Base-by-base conservation (phyloP, 306 rosid genomes). In the Castanospermum australe region DNA sequence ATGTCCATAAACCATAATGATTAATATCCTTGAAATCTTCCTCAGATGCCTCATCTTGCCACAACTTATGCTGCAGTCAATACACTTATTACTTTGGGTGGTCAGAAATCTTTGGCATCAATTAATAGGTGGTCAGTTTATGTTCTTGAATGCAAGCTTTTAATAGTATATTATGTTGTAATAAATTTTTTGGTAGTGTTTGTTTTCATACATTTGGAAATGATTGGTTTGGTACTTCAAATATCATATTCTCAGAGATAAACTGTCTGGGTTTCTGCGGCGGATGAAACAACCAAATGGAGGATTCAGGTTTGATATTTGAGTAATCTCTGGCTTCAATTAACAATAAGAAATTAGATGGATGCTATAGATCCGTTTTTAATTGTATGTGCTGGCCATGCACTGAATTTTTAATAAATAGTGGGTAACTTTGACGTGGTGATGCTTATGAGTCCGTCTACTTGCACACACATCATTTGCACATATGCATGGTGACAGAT, bases 51-150 rank as follows among this genome's bases (percentile, higher is more conserved):
- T 74, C 99, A 94, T 88, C 94, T 94, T 51, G 99, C 97, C 62
- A 94, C 99, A 44, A 94, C 97, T 66, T 92, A 94, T 82, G 97
- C 99, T 85, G 95, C 97, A 8, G 90, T 94, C 77, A 94, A 92
- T 86, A 71, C 97, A 21, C 97, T 94, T 62, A 86, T 94, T 72
- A 88, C 97, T 14, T 38, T 94, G 79, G 97, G 97, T 21, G 86
- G 92, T 87, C 82, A 88, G 56, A 79, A 86, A 86, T 87, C 97
- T 74, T 75, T 92, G 86, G 81, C 92, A 41, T 91, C 99, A 42
- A 91, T 92, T 83, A 90, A 94, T 86, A 94, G 99, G 99, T 94
- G 87, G 87, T 84, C 86, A 80, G 88, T 84, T 90, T 84, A 83
- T 80, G 54, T 75, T 51, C 64, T 81, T 60, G 81, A 50, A 54